Conservation (phyloP, 2,329 filamentous ascomycete genomes). For the Neofusicoccum laricinum region DNA sequence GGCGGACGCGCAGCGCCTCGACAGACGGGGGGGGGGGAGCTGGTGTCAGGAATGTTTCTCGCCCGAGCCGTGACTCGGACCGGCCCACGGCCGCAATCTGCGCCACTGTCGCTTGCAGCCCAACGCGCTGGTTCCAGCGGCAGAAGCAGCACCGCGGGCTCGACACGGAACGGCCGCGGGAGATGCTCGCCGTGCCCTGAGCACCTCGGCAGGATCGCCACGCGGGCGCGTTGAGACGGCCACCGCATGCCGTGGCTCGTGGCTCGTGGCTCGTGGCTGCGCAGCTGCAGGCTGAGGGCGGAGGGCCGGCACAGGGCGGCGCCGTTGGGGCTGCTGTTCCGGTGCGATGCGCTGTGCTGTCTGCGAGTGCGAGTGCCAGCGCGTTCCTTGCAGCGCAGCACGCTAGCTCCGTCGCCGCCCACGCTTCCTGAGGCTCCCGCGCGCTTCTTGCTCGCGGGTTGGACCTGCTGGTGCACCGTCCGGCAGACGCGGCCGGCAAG, state of each 20-base stretch:
- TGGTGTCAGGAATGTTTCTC: background rate
- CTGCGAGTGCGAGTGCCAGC: too few species aligned
- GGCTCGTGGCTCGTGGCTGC: too few species aligned
- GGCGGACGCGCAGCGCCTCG: background rate
- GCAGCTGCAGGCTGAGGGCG: background rate
- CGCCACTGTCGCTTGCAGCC: background rate
- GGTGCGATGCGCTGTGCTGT: too few species aligned
- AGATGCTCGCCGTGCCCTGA: background rate
- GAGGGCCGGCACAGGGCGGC: background rate
- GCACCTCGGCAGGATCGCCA: conserved; percentile 1
- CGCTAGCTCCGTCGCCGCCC: conserved; percentile 1
- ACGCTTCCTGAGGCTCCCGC: background rate
- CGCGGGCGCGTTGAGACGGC: background rate
- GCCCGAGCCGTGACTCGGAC: background rate
- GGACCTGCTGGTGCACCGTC: background rate
- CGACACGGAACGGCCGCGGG: background rate
- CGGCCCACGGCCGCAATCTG: background rate
- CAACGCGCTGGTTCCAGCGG: background rate
- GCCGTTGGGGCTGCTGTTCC: background rate
- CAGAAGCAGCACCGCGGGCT: background rate
- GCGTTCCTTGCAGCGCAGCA: background rate
- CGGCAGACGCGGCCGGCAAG: conserved; percentile 4
- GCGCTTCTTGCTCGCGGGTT: background rate
- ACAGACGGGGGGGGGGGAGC: background rate
- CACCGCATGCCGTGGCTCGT: too few species aligned